phyloP scores from a whole-genome alignment of 495 filamentous ascomycete genomes.

The Penicillium cosmopolitanum region DNA sequence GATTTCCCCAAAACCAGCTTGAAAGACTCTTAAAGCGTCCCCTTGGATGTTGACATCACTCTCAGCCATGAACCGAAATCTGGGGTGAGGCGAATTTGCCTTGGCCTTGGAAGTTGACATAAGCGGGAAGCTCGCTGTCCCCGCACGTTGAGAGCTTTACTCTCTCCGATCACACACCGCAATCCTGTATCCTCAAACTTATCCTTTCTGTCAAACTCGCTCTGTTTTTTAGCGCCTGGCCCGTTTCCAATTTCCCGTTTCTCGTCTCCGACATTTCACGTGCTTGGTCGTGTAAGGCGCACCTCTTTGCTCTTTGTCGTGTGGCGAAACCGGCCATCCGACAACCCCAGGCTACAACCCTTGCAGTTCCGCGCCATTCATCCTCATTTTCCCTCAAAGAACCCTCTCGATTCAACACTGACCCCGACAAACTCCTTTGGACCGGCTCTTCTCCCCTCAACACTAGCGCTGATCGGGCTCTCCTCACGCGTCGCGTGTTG shows the following conservation, averaged over 20 bases:
- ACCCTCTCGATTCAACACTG: neutral
- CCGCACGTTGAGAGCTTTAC: constrained; percentile 23
- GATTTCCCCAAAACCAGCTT: neutral
- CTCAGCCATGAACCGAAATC: neutral
- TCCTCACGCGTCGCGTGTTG: constrained; percentile 33
- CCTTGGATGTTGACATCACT: constrained; percentile 4
- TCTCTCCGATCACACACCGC: constrained; percentile 7
- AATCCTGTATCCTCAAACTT: constrained; percentile 12
- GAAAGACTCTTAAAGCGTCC: neutral
- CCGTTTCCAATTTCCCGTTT: constrained; percentile 5
- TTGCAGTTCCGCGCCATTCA: constrained; percentile 5
- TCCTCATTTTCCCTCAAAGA: neutral
- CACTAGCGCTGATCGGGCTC: neutral
- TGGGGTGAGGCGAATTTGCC: neutral
- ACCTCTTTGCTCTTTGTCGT: constrained; percentile 19
- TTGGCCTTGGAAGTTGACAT: constrained; percentile 1
- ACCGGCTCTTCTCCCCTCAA: neutral
- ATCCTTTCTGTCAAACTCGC: constrained; percentile 4
- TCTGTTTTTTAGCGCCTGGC: constrained; percentile 12
- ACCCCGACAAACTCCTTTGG: neutral
- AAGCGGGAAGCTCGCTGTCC: constrained; percentile 23
- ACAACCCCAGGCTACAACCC: constrained; percentile 7
- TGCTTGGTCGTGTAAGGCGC: constrained; percentile 26
- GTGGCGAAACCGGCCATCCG: constrained; percentile 23
- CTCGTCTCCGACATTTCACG: constrained; percentile 8